These are phyloP conservation scores for Hypoxylon sp. DNA, from an alignment of 2,329 filamentous ascomycete genomes.

Conservation along the genomic window DNA sequence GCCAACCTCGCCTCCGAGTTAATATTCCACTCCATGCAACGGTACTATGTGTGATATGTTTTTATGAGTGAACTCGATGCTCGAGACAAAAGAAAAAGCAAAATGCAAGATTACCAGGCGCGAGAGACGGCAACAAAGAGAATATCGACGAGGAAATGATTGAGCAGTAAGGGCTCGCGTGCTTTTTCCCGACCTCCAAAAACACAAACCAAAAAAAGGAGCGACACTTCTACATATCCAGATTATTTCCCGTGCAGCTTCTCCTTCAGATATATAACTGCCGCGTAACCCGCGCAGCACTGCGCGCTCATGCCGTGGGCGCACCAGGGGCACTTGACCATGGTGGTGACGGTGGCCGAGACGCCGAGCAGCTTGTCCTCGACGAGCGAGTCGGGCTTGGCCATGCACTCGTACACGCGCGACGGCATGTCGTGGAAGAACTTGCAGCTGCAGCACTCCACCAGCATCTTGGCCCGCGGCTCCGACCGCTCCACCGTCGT, in stretches of 20 bases:
- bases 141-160: not conserved
- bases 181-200: not conserved
- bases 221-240: not conserved
- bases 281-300: constrained; percentile 74
- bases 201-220: too few relatives aligned
- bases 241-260: constrained; percentile 57
- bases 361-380: constrained; percentile 61
- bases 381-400: constrained; percentile 63
- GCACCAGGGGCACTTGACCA: constrained; percentile 76
- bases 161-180: not conserved
- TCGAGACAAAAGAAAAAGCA: constrained; percentile 14
- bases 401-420: constrained; percentile 70
- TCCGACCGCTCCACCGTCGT: constrained; percentile 41
- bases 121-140: constrained; percentile 21
- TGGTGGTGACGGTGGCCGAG: constrained; percentile 64
- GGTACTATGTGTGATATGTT: not conserved
- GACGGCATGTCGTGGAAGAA: constrained; percentile 73
- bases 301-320: constrained; percentile 72
- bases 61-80: constrained; percentile 6
- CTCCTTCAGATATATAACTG: constrained; percentile 71
- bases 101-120: constrained; percentile 11
- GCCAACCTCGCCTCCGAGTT: constrained; percentile 13
- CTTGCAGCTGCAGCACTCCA: constrained; percentile 70
- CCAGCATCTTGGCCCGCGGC: constrained; percentile 68
- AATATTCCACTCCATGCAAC: constrained; percentile 16